phyloP scores from a whole-genome alignment of 495 filamentous ascomycete species.

The Neurospora pannonica region DNA sequence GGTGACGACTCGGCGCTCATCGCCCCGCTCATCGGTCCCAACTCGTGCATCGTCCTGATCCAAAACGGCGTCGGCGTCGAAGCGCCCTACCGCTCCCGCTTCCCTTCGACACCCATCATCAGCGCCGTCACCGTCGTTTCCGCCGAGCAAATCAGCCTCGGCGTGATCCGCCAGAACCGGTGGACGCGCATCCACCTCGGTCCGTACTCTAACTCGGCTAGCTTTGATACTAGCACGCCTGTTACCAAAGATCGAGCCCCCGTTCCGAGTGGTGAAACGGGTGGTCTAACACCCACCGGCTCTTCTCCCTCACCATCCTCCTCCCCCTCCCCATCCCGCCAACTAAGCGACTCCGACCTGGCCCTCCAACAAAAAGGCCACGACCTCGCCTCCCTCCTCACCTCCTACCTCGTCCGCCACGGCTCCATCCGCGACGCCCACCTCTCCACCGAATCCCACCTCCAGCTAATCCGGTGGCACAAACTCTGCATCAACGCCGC shows the following conservation, averaged over 20 bases:
- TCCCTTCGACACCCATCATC: constrained; percentile 45
- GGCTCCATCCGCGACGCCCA: constrained; percentile 47
- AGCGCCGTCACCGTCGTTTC: constrained; percentile 51
- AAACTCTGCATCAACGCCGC: constrained; percentile 57
- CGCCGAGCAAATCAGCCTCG: constrained; percentile 40
- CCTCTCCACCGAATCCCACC: constrained; percentile 35
- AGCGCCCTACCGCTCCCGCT: constrained; percentile 47
- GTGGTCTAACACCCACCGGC: constrained; percentile 1
- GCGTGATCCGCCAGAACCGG: constrained; percentile 47
- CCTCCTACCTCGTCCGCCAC: constrained; percentile 27
- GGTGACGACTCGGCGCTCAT: constrained; percentile 37
- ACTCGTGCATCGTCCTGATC: constrained; percentile 49
- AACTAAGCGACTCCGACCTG: constrained; percentile 14
- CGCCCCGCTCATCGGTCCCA: constrained; percentile 40
- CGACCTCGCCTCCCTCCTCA: constrained; percentile 18
- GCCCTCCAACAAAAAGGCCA: constrained; percentile 20
- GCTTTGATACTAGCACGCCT: background rate
- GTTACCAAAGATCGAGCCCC: background rate
- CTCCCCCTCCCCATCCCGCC: constrained; percentile 12
- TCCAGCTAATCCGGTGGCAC: constrained; percentile 54
- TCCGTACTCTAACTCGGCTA: constrained; percentile 34
- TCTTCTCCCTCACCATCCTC: background rate
- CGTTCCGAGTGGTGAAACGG: too few relatives aligned
- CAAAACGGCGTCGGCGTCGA: constrained; percentile 68
- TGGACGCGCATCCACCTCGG: constrained; percentile 53